Conservation (phyloP, 345 rosid genomes). For the Iberis pinnata region DNA sequence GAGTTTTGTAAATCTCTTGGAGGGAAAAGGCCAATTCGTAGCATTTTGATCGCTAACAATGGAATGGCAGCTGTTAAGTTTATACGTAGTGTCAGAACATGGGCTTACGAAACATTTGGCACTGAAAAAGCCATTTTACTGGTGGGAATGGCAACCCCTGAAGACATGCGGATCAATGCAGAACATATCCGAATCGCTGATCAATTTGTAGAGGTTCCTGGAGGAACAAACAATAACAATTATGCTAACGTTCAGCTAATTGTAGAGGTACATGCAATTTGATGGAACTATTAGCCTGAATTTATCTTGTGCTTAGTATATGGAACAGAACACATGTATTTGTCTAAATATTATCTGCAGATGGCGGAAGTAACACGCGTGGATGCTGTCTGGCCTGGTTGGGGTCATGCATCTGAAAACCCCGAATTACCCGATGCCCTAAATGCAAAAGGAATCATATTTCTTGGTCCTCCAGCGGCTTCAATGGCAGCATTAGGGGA, state of each 20-base stretch:
- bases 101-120: constrained; percentile 99
- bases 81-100: constrained; percentile 85
- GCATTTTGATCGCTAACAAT: constrained; percentile 90
- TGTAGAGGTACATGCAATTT: constrained; percentile 87
- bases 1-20: constrained; percentile 79
- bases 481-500: constrained; percentile 99
- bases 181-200: constrained; percentile 98
- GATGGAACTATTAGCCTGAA: too few relatives aligned
- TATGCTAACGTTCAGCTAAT: constrained; percentile 99
- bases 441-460: constrained; percentile 68
- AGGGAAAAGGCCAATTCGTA: constrained; percentile 79
- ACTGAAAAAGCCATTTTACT: constrained; percentile 84
- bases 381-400: constrained; percentile 99
- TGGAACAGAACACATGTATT: too few relatives aligned
- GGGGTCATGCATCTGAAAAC: constrained; percentile 99
- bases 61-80: constrained; percentile 99
- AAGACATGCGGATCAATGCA: constrained; percentile 99
- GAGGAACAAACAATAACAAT: constrained; percentile 97
- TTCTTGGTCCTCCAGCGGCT: constrained; percentile 87
- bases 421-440: constrained; percentile 96
- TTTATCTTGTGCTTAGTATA: too few relatives aligned
- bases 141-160: constrained; percentile 99
- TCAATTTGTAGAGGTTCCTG: constrained; percentile 99
- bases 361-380: constrained; percentile 97
- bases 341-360: constrained; percentile 36